phyloP scores from a whole-genome alignment of 768 basidiomycete species.

The Xerocomus brunneocitrinus region DNA sequence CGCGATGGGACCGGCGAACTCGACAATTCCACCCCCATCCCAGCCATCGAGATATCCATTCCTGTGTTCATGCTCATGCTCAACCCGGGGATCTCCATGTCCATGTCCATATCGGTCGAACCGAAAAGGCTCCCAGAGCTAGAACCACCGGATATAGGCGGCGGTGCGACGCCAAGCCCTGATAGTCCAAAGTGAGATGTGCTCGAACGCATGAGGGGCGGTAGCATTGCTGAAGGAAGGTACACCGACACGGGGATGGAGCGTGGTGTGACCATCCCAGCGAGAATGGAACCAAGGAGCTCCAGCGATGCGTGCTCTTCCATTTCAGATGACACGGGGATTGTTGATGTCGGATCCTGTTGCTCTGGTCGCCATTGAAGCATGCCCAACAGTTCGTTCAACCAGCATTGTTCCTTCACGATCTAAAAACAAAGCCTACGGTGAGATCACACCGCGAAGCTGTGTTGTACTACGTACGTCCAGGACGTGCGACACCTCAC shows the following conservation, averaged over 20 bases:
- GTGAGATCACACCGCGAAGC: not conserved
- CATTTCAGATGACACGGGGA: conserved; percentile 23
- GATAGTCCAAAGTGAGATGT: conserved; percentile 28
- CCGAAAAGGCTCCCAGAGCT: conserved; percentile 28
- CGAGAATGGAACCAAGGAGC: conserved; percentile 60
- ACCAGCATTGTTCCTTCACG: conserved; percentile 80
- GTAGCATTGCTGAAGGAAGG: conserved; percentile 40
- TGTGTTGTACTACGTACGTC: conserved; percentile 44
- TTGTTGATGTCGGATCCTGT: not conserved
- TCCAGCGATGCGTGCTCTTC: conserved; percentile 41
- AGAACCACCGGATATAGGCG: conserved; percentile 21
- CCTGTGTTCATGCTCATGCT: conserved; percentile 33
- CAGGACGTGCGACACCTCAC: conserved; percentile 70
- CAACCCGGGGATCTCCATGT: conserved; percentile 33
- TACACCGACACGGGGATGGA: conserved; percentile 69
- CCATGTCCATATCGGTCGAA: conserved; percentile 30
- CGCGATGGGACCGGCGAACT: conserved; percentile 34
- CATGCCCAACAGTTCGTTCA: conserved; percentile 64
- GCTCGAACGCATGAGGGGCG: conserved; percentile 16
- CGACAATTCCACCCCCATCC: conserved; percentile 26
- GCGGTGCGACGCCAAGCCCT: conserved; percentile 24
- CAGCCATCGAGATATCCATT: conserved; percentile 29
- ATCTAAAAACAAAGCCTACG: conserved; percentile 24
- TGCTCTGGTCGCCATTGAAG: conserved; percentile 60
- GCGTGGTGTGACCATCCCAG: conserved; percentile 39